These are phyloP conservation scores for Chaetomiaceae sp. DNA, from an alignment of 2,329 filamentous ascomycete genomes.

Conservation along the genomic window DNA sequence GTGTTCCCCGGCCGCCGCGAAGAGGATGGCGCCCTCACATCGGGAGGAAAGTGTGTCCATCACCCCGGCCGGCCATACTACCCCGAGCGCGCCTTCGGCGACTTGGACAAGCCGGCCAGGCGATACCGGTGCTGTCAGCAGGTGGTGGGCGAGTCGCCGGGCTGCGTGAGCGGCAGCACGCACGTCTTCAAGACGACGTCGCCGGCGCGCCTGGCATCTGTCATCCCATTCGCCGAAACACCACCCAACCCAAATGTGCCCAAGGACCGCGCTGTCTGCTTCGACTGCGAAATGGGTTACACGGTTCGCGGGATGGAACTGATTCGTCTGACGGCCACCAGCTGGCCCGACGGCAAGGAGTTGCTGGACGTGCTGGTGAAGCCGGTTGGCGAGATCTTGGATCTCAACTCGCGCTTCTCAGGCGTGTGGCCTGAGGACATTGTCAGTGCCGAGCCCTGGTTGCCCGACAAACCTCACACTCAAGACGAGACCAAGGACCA, in stretches of 20 bases:
- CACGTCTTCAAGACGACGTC: constrained; percentile 88
- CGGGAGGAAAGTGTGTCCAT: constrained; percentile 72
- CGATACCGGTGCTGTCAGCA: constrained; percentile 78
- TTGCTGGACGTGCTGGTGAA: constrained; percentile 82
- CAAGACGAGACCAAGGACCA: neutral
- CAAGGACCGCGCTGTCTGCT: constrained; percentile 63
- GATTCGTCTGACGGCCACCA: constrained; percentile 80
- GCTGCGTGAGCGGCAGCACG: constrained; percentile 65
- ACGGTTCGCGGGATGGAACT: constrained; percentile 85
- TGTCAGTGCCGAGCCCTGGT: constrained; percentile 59
- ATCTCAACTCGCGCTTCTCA: constrained; percentile 89
- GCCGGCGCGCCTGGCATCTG: constrained; percentile 66
- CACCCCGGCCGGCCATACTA: constrained; percentile 71
- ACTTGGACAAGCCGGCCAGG: constrained; percentile 53
- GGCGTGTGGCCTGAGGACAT: constrained; percentile 79
- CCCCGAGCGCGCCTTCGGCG: constrained; percentile 53
- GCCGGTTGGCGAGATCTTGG: constrained; percentile 77
- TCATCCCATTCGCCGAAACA: constrained; percentile 77
- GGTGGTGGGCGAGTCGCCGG: constrained; percentile 63
- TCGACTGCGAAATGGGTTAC: constrained; percentile 98
- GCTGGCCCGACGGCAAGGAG: constrained; percentile 73
- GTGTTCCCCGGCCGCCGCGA: constrained; percentile 82
- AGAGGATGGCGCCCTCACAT: constrained; percentile 69
- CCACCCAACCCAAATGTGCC: constrained; percentile 57
- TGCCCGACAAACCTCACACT: neutral